phyloP scores from a whole-genome alignment of 73 alveolate species.

The Stentor coeruleus region DNA sequence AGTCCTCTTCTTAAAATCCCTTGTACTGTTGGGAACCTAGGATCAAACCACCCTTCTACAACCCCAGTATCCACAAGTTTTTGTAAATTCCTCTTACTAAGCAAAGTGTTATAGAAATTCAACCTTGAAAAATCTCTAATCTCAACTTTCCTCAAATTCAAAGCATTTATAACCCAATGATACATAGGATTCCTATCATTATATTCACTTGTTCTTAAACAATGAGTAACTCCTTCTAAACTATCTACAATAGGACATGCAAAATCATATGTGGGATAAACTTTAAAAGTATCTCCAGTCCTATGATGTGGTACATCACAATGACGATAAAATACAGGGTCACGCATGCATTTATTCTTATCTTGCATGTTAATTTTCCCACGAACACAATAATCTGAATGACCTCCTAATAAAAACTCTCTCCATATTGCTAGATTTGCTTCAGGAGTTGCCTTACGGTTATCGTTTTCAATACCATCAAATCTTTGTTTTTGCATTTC shows the following conservation, averaged over 20 bases:
- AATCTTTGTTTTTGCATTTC: slow-evolving; percentile 89
- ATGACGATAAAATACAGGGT: slow-evolving; percentile 95
- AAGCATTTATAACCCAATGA: slow-evolving; percentile 75
- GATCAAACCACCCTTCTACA: slow-evolving; percentile 99
- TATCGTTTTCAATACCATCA: slow-evolving; percentile 81
- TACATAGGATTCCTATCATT: slow-evolving; percentile 92
- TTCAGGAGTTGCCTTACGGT: slow-evolving; percentile 71
- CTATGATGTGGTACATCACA: slow-evolving; percentile 81
- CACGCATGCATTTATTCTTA: slow-evolving; percentile 92
- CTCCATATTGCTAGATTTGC: slow-evolving; percentile 73
- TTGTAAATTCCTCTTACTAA: slow-evolving; percentile 85
- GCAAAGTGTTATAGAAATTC: slow-evolving; percentile 80
- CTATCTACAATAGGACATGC: slow-evolving; percentile 98
- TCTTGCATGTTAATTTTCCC: slow-evolving; percentile 86
- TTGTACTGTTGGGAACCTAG: slow-evolving; percentile 99
- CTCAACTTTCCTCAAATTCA: slow-evolving; percentile 68
- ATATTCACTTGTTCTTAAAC: slow-evolving; percentile 96
- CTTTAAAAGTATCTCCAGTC: slow-evolving; percentile 82
- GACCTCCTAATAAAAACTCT: slow-evolving; percentile 58
- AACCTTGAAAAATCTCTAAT: slow-evolving; percentile 88
- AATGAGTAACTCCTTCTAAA: slow-evolving; percentile 96
- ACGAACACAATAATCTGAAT: slow-evolving; percentile 86
- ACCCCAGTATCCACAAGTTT: slow-evolving; percentile 85
- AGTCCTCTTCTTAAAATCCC: slow-evolving; percentile 99
- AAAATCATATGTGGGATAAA: slow-evolving; percentile 98